Base-by-base conservation (phyloP, 2,329 filamentous ascomycete genomes). In the Fusarium pseudonygamai region DNA sequence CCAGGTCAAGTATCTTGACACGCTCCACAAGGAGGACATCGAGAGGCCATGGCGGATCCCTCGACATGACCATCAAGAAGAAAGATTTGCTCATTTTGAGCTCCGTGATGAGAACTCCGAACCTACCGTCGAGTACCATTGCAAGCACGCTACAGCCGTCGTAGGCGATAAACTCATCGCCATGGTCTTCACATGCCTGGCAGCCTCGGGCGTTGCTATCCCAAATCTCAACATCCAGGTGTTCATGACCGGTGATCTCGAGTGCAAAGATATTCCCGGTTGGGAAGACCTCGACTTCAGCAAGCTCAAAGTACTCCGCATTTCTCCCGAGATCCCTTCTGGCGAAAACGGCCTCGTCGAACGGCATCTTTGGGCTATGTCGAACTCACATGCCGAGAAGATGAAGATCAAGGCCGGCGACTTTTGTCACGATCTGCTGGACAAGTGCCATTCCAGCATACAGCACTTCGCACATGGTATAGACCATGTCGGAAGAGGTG, bases 1-100 rank as follows among this genome's bases (percentile, higher is more conserved):
- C 12, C 58, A 28, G 18, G 37, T 43, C 20, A 18, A 55, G 15
- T 61, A 43, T 16, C 30, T 43, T 16, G 58, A 61, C 32, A 13
- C 28, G 3, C 15, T 13, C 1, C 7, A 5, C 3, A 7, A 9
- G 10, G 18, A 24, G 10, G 13, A 24, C 5, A 2, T 6, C 1
- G 34, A 24, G 1, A 24, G 42, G 4, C 22, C 52, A 4, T 56
- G 52, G 52, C 36, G 24, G 16, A 26, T 56, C 15, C 52, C 52
- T 6, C 22, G 36, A 4, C 52, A 56, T 13, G 22, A 42, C 7
- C 52, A 56, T 8, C 6, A 56, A n/a, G 36, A 32, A 9, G 37
- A 40, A 1, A 6, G 22, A 12, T 42, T 32, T 32, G 47, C 22
- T 3, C 16, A 32, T 3, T 50, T 50, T n/a, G 24, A 28, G 36